Conservation (phyloP, 192 early-diverging fungal species). For the Coemansia sp. region DNA sequence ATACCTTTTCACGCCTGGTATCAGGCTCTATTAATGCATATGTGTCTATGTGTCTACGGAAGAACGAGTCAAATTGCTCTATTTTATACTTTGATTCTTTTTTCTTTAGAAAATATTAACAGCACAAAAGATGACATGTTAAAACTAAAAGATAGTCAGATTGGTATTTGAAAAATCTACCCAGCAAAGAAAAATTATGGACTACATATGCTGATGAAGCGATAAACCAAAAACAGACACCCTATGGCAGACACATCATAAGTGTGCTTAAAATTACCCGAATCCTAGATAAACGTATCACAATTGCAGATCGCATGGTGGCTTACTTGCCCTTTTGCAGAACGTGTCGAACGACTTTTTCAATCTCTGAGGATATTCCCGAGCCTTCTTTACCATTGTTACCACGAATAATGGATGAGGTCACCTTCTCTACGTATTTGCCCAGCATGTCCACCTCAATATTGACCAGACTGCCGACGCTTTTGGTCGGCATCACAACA, state of each 20-base stretch:
- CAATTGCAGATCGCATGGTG: background rate
- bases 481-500: constrained; percentile 76
- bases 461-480: constrained; percentile 78
- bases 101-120: too few relatives aligned
- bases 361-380: constrained; percentile 31
- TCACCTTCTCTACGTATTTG: constrained; percentile 90
- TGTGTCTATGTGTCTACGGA: background rate
- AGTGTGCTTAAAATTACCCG: too few relatives aligned
- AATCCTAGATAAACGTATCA: background rate
- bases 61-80: too few relatives aligned
- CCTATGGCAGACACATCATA: too few relatives aligned
- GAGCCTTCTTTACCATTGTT: constrained; percentile 1
- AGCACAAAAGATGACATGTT: background rate
- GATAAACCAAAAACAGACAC: too few relatives aligned
- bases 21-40: background rate
- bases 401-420: constrained; percentile 56
- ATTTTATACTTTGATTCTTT: too few relatives aligned
- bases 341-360: constrained; percentile 43
- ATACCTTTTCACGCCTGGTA: background rate
- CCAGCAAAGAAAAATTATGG: background rate
- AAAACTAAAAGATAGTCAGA: background rate
- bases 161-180: background rate
- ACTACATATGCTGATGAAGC: background rate
- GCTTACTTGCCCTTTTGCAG: constrained; percentile 23
- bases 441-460: constrained; percentile 98